These are phyloP conservation scores for Coemansia sp. DNA, from an alignment of 192 early-diverging fungal species.

Conservation along the genomic window DNA sequence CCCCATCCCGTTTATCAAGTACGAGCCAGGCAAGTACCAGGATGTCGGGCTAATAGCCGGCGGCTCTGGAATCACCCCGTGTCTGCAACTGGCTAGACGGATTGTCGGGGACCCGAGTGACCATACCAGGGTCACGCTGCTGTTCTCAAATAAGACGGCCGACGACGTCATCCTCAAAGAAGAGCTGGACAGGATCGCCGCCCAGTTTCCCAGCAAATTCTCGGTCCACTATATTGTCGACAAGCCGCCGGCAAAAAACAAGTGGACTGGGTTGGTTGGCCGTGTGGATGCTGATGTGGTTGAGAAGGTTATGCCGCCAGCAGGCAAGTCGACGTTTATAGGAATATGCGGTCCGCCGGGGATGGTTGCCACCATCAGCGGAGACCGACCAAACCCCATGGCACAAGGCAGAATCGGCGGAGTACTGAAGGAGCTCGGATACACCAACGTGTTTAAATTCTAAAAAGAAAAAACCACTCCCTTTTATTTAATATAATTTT, in stretches of 20 bases:
- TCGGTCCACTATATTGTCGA: conserved; percentile 63
- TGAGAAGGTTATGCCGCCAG: conserved; percentile 59
- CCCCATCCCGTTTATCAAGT: conserved; percentile 66
- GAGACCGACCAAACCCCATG: conserved; percentile 71
- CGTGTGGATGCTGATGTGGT: conserved; percentile 65
- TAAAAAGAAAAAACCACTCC: conserved; percentile 26
- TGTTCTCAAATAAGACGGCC: conserved; percentile 73
- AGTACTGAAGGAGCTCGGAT: conserved; percentile 74
- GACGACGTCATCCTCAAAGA: conserved; percentile 69
- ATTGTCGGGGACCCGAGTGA: conserved; percentile 63
- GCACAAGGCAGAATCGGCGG: conserved; percentile 81
- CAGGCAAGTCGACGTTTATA: conserved; percentile 52
- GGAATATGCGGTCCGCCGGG: conserved; percentile 66
- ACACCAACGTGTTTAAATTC: conserved; percentile 79
- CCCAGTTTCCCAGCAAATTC: conserved; percentile 58
- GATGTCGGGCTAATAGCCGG: conserved; percentile 80
- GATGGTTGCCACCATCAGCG: conserved; percentile 69
- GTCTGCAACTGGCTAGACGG: conserved; percentile 69
- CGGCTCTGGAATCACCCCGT: conserved; percentile 81
- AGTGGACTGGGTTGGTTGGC: conserved; percentile 69
- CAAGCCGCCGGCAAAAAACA: conserved; percentile 53
- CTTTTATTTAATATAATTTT: too few species aligned
- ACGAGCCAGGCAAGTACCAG: conserved; percentile 59
- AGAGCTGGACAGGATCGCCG: conserved; percentile 58
- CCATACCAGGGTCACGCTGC: conserved; percentile 64